Percentiles rank a stretch among this genome's conserved stretches.
Evolutionary conservation across 2,329 filamentous ascomycete genomes (phyloP).

Genomic region (Parafenestella ontariensis): DNA sequence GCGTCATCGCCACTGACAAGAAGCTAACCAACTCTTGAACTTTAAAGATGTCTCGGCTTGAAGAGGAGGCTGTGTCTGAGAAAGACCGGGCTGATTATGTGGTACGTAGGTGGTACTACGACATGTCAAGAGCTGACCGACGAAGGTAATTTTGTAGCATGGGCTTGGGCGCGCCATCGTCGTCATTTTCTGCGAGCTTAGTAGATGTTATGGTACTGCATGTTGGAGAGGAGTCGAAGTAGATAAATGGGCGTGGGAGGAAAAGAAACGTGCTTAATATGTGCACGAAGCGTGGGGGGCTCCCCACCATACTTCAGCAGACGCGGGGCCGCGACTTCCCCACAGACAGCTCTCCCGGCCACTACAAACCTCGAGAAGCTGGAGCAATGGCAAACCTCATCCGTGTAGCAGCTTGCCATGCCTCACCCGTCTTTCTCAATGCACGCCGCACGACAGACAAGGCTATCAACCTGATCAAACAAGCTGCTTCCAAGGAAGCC

Average conservation of each 20-base stretch:
- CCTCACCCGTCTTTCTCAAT: constrained; percentile 56
- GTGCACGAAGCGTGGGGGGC: not conserved
- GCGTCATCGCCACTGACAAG: not conserved
- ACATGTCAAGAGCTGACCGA: not conserved
- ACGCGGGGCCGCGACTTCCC: not conserved
- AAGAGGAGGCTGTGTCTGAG: not conserved
- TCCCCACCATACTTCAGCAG: not conserved
- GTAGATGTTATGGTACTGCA: not conserved
- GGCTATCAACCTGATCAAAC: constrained; percentile 54
- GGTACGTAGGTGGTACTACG: too few species aligned
- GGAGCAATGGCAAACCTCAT: constrained; percentile 19
- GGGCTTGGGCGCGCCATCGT: not conserved
- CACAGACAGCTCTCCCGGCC: too few species aligned
- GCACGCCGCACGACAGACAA: constrained; percentile 57
- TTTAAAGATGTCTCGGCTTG: not conserved
- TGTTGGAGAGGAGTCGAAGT: not conserved
- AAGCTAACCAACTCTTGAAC: not conserved
- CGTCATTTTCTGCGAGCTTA: not conserved
- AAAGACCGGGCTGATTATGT: not conserved
- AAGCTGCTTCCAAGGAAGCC: constrained; percentile 54
- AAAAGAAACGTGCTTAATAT: not conserved
- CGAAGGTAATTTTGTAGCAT: not conserved
- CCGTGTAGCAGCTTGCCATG: constrained; percentile 38
- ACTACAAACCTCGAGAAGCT: not conserved
- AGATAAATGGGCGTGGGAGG: not conserved